Evolutionary conservation across 1,139 yeast species (phyloP).

Genomic region (Pichia sp.): DNA sequence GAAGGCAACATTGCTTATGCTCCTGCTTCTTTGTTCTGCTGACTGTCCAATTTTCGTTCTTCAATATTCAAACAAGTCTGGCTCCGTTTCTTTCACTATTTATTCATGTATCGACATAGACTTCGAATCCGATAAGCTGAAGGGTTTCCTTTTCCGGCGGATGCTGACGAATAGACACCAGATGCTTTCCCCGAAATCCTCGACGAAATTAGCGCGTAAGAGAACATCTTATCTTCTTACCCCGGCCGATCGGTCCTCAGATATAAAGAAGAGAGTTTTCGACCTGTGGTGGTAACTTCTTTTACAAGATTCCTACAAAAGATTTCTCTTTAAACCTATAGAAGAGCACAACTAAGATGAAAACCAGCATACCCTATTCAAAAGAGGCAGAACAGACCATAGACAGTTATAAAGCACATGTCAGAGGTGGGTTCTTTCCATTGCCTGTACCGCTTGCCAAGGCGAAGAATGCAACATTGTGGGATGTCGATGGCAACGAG

Average conservation of each 20-base stretch:
- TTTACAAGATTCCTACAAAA: too few species aligned
- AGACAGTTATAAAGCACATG: slow-evolving; percentile 20
- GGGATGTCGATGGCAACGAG: slow-evolving; percentile 29
- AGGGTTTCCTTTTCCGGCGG: too few species aligned
- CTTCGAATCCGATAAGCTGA: too few species aligned
- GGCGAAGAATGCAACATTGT: slow-evolving; percentile 24
- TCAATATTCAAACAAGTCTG: not conserved
- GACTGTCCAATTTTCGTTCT: too few species aligned
- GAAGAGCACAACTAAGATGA: not conserved
- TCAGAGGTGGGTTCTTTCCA: slow-evolving; percentile 20
- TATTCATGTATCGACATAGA: too few species aligned
- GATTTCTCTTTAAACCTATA: too few species aligned
- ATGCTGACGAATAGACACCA: not conserved
- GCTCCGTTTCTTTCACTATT: not conserved
- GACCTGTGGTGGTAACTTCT: too few species aligned
- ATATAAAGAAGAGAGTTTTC: not conserved
- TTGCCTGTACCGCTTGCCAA: slow-evolving; percentile 24
- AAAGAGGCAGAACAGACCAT: slow-evolving; percentile 12
- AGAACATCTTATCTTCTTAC: not conserved
- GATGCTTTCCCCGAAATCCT: not conserved
- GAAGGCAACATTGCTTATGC: slow-evolving; percentile 19
- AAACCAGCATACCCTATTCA: not conserved
- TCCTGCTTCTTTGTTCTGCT: not conserved
- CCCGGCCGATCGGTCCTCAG: too few species aligned
- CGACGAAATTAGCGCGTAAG: not conserved